These are phyloP conservation scores for Ganoderma lingzhi DNA, from an alignment of 1,284 basidiomycete genomes.

Conservation along the genomic window DNA sequence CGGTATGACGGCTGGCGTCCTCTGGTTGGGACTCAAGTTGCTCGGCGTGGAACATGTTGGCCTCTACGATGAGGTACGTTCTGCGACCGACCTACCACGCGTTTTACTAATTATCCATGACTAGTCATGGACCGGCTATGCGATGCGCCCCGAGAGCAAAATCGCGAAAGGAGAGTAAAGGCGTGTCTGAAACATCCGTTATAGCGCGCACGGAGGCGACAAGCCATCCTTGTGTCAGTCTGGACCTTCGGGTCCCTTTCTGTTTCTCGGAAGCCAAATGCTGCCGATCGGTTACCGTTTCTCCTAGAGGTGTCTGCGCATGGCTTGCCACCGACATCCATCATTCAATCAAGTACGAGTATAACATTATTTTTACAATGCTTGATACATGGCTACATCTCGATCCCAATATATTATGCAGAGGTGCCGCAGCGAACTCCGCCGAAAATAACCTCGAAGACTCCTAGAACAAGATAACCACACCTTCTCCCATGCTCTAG, in stretches of 20 bases:
- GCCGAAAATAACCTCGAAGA: neutral
- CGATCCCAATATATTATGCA: neutral
- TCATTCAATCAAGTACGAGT: neutral
- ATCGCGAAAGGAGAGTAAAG: conserved; percentile 30
- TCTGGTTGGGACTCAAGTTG: conserved; percentile 88
- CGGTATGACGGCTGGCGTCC: conserved; percentile 95
- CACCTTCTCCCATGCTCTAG: neutral
- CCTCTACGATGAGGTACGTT: conserved; percentile 87
- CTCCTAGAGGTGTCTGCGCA: neutral
- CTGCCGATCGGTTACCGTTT: neutral
- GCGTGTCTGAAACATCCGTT: neutral
- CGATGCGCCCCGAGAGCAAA: conserved; percentile 51
- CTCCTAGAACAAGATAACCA: neutral
- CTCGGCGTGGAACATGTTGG: conserved; percentile 67
- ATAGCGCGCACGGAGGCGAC: too few species aligned
- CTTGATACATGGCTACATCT: neutral
- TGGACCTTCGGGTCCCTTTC: neutral
- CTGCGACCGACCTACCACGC: conserved; percentile 9
- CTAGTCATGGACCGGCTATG: conserved; percentile 89
- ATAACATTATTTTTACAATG: conserved; percentile 2
- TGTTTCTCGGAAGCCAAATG: neutral
- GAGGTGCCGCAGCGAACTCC: neutral
- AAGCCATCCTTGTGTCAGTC: neutral
- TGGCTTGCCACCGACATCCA: neutral
- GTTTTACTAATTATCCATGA: conserved; percentile 15